phyloP scores from a whole-genome alignment of 768 basidiomycete genomes.

The Boletus rufocinnamomeus region DNA sequence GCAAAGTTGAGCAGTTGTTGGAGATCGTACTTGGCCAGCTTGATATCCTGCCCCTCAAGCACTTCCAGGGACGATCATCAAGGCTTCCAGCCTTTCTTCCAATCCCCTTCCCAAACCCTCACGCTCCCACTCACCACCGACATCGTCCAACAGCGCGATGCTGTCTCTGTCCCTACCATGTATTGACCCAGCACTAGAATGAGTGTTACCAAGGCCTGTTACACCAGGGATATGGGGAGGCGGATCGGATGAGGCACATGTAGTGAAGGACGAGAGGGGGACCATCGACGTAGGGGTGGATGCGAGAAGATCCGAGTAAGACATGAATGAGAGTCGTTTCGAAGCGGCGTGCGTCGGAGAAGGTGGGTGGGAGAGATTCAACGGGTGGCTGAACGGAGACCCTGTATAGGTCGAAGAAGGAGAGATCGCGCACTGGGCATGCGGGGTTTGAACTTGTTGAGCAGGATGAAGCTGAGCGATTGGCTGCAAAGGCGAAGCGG shows the following conservation, averaged over 20 bases:
- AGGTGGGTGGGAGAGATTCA: constrained; percentile 38
- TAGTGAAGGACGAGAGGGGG: constrained; percentile 73
- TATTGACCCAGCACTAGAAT: constrained; percentile 31
- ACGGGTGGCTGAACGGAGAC: constrained; percentile 27
- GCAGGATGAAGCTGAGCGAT: constrained; percentile 18
- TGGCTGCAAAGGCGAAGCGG: constrained; percentile 27
- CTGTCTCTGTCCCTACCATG: constrained; percentile 41
- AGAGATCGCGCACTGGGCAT: constrained; percentile 16
- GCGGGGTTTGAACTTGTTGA: constrained; percentile 17
- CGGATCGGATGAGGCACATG: constrained; percentile 56
- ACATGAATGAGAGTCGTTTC: constrained; percentile 87
- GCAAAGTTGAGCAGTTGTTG: background rate
- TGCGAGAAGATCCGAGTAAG: constrained; percentile 81
- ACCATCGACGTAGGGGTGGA: constrained; percentile 73
- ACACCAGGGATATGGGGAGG: constrained; percentile 77
- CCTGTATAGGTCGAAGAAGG: constrained; percentile 31
- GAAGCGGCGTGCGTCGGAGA: constrained; percentile 49
- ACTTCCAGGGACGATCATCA: constrained; percentile 39
- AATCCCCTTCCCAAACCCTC: constrained; percentile 81
- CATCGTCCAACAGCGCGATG: constrained; percentile 54
- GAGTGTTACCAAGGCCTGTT: constrained; percentile 40
- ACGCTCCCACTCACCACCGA: constrained; percentile 86
- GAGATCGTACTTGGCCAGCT: background rate
- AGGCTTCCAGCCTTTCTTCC: constrained; percentile 76
- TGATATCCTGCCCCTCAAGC: constrained; percentile 19